phyloP scores from a whole-genome alignment of 2,329 filamentous ascomycete species.

The Aureobasidium mangrovei region DNA sequence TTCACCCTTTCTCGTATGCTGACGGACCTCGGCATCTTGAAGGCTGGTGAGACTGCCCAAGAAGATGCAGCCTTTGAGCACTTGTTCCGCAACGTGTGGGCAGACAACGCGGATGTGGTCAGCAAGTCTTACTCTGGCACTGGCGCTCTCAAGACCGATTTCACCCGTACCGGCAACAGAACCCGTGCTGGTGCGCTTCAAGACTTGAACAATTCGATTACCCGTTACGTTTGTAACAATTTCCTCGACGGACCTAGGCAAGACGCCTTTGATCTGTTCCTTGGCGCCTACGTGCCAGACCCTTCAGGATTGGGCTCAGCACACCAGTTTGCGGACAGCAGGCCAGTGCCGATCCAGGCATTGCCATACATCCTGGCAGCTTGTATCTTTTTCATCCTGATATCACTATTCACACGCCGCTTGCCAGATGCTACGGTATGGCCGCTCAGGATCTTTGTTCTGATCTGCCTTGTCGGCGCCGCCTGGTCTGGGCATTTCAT shows the following conservation, averaged over 20 bases:
- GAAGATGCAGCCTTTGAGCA: constrained; percentile 77
- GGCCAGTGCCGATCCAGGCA: constrained; percentile 83
- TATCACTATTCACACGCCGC: constrained; percentile 64
- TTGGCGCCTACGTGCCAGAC: constrained; percentile 74
- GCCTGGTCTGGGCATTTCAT: constrained; percentile 71
- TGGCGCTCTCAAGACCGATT: constrained; percentile 94
- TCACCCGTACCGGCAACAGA: constrained; percentile 84
- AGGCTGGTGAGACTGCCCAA: constrained; percentile 65
- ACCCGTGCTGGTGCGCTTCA: constrained; percentile 78
- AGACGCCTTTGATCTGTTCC: constrained; percentile 90
- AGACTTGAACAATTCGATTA: constrained; percentile 80
- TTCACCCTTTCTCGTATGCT: constrained; percentile 85
- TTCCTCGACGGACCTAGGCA: constrained; percentile 89
- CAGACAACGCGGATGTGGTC: constrained; percentile 94
- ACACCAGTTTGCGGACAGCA: constrained; percentile 71
- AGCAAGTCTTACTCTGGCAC: constrained; percentile 91
- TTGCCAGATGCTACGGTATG: constrained; percentile 67
- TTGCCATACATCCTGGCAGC: constrained; percentile 85
- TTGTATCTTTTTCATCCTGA: constrained; percentile 71
- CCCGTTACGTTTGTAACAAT: constrained; percentile 87
- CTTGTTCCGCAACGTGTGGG: constrained; percentile 95
- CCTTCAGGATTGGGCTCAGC: constrained; percentile 61
- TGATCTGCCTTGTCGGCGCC: constrained; percentile 66
- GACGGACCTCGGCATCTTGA: constrained; percentile 70
- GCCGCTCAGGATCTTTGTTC: constrained; percentile 70